Base-by-base conservation (phyloP, 345 rosid species). In the Stellera chamaejasme region DNA sequence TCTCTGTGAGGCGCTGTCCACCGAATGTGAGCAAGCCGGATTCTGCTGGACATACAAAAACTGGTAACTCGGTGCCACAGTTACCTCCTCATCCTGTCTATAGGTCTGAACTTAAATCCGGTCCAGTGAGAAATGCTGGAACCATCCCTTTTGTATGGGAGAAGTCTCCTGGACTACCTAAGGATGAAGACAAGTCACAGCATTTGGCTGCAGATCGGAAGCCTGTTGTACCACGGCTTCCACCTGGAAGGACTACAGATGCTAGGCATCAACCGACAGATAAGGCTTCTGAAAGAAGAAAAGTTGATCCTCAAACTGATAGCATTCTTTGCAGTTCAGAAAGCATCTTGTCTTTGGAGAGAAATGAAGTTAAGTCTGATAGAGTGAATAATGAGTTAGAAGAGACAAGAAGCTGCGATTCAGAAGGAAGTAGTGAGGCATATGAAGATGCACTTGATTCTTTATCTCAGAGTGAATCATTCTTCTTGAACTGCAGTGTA, bases 141-240 rank as follows among this genome's bases (percentile, higher is more conserved):
- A 79, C 82, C 3, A 95, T 92, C 58, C 98, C 96, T 46, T 92
- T 92, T 58, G 63, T 82, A 45, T 92, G 98, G 98, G 98, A 92
- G 63, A 78, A 74, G 58, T 61, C 67, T 43, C 98, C 98, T 0
- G 98, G 98, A 48, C 85, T 71, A 56, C 93, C 96, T 9, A 92
- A 86, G 68, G 68, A 77, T 66, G 85, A 72, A 69, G 66, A 52
- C 32, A 75, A 71, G 65, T 68, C 59, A 60, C 74, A 28, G 36
- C 41, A n/a, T 42, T 43, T 3, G 58, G 62, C 64, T 52, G 62
- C 43, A 41, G 60, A 65, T 5, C 65, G 57, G 63, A 63, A 70
- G 61, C 80, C 75, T 54, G 46, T 55, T 50, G 79, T 69, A 55
- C 98, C 98, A 23, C 85, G 79, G 77, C 92, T 74, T 80, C 98